A percentile compares a stretch with the other conserved stretches of the same genome.
These are phyloP conservation scores for Pelargonium citronellum DNA, from an alignment of 441 rosid genomes.

Conservation along the genomic window DNA sequence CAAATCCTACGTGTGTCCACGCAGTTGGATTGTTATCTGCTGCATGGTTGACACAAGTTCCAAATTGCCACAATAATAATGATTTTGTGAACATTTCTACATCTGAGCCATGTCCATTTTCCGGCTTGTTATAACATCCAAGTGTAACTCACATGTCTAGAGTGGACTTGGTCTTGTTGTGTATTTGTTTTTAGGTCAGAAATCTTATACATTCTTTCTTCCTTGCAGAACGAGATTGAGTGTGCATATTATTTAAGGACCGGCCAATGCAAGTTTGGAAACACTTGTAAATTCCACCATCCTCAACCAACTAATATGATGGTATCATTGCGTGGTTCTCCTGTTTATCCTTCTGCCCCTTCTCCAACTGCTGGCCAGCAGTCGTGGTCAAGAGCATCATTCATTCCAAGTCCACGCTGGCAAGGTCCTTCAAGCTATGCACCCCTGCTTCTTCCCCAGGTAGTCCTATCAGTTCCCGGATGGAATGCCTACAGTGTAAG, in stretches of 20 bases:
- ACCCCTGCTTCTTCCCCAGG: constrained; percentile 81
- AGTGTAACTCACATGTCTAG: neutral
- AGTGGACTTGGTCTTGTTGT: constrained; percentile 3
- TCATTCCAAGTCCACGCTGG: constrained; percentile 91
- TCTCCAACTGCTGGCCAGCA: constrained; percentile 76
- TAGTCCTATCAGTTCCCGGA: constrained; percentile 84
- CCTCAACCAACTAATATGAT: constrained; percentile 86
- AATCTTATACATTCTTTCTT: constrained; percentile 4
- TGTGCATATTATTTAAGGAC: constrained; percentile 94
- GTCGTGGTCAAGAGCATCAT: constrained; percentile 93
- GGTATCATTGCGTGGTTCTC: constrained; percentile 69
- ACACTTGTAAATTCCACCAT: constrained; percentile 94
- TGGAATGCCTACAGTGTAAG: constrained; percentile 94
- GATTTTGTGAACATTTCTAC: neutral
- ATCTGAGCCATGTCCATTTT: neutral
- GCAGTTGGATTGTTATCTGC: neutral
- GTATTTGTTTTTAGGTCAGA: neutral
- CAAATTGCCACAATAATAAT: neutral
- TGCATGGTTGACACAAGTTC: constrained; percentile 2
- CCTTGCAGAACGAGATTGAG: constrained; percentile 70
- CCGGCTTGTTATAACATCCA: neutral
- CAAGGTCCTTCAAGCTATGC: constrained; percentile 88
- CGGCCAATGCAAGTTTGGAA: constrained; percentile 93
- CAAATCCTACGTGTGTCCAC: neutral
- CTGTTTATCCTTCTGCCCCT: constrained; percentile 63